Evolutionary conservation across 2,329 filamentous ascomycete genomes (phyloP), one percentile per base, ranked within the genome.

Genomic region (Botrytis galanthina): DNA sequence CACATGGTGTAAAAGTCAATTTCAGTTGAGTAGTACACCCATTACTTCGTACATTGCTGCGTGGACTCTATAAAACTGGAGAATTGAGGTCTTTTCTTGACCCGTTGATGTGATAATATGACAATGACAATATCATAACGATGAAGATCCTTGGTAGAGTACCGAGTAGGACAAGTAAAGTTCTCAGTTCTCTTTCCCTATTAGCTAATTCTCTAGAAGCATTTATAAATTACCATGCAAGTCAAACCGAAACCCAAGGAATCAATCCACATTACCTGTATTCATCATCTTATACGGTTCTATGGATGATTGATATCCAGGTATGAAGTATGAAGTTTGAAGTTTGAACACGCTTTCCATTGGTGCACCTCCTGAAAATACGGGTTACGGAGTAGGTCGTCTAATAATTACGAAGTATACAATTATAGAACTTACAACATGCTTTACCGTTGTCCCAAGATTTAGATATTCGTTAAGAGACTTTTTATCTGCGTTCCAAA

Each of bases 81-180:
- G 64, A 35, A 32, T 35, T 44, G 39, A 42, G 22, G 22, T 60
- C 32, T 51, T 42, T 46, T 32, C 26, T 35, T 37, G 39, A 32
- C 39, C 62, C 20, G 29, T 68, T 16, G 61, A 67, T 54, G 32
- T 39, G 16, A 67, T 29, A n/a, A 7, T 16, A 54, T 29, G 37
- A 64, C 39, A 44, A 54, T 29, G 37, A 64, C 39, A 57, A 29
- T 66, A 66, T n/a, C 44, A 66, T 37, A 22, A 66, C n/a, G 63
- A 29, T 67, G 70, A 59, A 66, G 48, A 72, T 72, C 61, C 70
- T 72, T 68, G 48, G 39, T 62, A 8, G n/a, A 57, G 70, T 20
- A 67, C 37, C 29, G 51, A 57, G n/a, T 29, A 57, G 51, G 51
- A 71, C 54, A 26, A 71, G 59, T n/a, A 70, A 10, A 48, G 48